Conservation (phyloP, 495 filamentous ascomycete genomes). For the Xylaria telfairii region DNA sequence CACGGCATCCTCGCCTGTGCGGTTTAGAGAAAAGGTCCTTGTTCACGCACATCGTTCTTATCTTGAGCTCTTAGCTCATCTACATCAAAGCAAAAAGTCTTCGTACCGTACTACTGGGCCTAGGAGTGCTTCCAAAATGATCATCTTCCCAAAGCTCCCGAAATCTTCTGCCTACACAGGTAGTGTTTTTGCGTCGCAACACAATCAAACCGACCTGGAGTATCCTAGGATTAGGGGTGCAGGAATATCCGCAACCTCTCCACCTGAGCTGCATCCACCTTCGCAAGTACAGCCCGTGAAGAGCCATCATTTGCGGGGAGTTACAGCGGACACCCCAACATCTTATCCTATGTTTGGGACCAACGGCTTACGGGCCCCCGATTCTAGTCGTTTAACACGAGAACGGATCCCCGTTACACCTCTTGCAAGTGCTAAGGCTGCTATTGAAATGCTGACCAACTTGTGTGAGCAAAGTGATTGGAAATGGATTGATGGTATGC, state of each 20-base stretch:
- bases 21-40: conserved; percentile 81
- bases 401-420: conserved; percentile 32
- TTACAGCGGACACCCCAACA: conserved; percentile 26
- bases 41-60: conserved; percentile 88
- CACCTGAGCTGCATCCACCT: conserved; percentile 30
- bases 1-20: conserved; percentile 53
- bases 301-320: conserved; percentile 29
- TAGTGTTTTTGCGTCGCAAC: conserved; percentile 27
- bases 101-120: conserved; percentile 38
- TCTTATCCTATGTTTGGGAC: conserved; percentile 34
- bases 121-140: conserved; percentile 44
- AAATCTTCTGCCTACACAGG: conserved; percentile 36
- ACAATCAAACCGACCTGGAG: conserved; percentile 17
- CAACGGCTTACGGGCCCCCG: conserved; percentile 29
- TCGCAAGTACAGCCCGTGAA: conserved; percentile 28
- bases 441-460: conserved; percentile 79
- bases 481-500: conserved; percentile 95
- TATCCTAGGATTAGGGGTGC: conserved; percentile 2
- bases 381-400: conserved; percentile 21
- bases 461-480: conserved; percentile 87
- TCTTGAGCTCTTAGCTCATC: conserved; percentile 78
- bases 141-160: conserved; percentile 56
- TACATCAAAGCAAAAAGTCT: conserved; percentile 67
- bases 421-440: conserved; percentile 63
- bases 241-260: conserved; percentile 16